These are phyloP conservation scores for Leccinum boreale DNA, from an alignment of 768 basidiomycete species.

Conservation along the genomic window DNA sequence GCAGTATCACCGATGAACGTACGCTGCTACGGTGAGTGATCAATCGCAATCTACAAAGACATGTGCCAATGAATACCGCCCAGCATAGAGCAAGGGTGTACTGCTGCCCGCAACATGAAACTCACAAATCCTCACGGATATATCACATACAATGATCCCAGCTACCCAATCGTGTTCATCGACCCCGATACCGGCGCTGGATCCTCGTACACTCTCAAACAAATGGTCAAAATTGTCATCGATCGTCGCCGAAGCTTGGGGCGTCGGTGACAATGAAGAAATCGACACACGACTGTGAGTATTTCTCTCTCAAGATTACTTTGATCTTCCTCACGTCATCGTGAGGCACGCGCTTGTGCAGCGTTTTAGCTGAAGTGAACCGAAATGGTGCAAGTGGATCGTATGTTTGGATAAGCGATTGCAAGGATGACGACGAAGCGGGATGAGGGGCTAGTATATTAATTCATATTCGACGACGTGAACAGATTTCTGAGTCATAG, in stretches of 20 bases:
- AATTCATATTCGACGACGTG: not conserved
- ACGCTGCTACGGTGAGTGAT: not conserved
- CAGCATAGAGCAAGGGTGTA: not conserved
- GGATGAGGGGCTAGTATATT: not conserved
- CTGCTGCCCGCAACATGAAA: not conserved
- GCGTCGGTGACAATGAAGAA: no score
- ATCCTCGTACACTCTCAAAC: accelerated
- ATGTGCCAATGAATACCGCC: not conserved
- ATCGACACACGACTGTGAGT: not conserved
- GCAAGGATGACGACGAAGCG: not conserved
- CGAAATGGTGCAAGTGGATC: not conserved
- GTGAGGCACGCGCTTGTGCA: not conserved
- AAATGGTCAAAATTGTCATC: not conserved
- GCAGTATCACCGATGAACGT: not conserved
- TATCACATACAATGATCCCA: not conserved
- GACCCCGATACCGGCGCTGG: not conserved
- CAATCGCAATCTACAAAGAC: not conserved
- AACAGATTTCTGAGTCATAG: not conserved
- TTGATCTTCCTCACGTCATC: not conserved
- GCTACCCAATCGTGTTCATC: not conserved
- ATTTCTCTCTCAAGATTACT: not conserved
- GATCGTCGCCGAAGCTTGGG: not conserved
- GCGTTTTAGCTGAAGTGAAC: not conserved
- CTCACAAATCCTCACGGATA: not conserved
- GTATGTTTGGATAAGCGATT: not conserved